Evolutionary conservation across 1,284 basidiomycete genomes (phyloP).

Genomic region (Stygiomarasmius scandens): DNA sequence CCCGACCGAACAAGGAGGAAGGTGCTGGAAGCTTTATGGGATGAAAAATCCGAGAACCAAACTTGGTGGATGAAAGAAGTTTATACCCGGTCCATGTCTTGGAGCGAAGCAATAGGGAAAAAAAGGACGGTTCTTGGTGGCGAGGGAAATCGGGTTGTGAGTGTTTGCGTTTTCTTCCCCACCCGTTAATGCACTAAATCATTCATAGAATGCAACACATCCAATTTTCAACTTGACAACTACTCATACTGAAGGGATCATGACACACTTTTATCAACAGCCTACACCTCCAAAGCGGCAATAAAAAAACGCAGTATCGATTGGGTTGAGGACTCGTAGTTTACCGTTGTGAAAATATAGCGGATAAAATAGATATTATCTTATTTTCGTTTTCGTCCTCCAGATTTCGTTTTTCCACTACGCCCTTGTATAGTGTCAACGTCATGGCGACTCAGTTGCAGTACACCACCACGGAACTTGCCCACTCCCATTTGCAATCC

Average conservation of each 20-base stretch:
- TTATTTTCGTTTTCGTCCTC: background rate
- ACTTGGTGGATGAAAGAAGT: conserved; percentile 36
- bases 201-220: conserved; percentile 79
- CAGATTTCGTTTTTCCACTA: conserved; percentile 1
- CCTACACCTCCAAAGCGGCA: conserved; percentile 8
- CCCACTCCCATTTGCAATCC: conserved; percentile 80
- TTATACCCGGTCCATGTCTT: conserved; percentile 67
- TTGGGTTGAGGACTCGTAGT: background rate
- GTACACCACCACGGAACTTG: conserved; percentile 65
- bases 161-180: conserved; percentile 29
- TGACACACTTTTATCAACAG: conserved; percentile 61
- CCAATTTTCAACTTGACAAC: conserved; percentile 86
- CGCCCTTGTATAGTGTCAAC: conserved; percentile 47
- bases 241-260: conserved; percentile 71
- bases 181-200: background rate
- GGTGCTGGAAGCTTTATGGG: conserved; percentile 41
- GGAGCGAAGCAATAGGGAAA: conserved; percentile 70
- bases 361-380: background rate
- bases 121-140: conserved; percentile 65
- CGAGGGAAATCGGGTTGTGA: conserved; percentile 68
- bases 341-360: too few relatives aligned
- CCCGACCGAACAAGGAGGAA: conserved; percentile 48
- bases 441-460: conserved; percentile 65
- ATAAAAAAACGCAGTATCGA: too few relatives aligned
- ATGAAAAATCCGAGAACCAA: conserved; percentile 4